Percentiles rank a stretch among this genome's conserved stretches.
These are phyloP conservation scores for Cercospora janseana DNA, from an alignment of 2,329 filamentous ascomycete species.

Conservation along the genomic window DNA sequence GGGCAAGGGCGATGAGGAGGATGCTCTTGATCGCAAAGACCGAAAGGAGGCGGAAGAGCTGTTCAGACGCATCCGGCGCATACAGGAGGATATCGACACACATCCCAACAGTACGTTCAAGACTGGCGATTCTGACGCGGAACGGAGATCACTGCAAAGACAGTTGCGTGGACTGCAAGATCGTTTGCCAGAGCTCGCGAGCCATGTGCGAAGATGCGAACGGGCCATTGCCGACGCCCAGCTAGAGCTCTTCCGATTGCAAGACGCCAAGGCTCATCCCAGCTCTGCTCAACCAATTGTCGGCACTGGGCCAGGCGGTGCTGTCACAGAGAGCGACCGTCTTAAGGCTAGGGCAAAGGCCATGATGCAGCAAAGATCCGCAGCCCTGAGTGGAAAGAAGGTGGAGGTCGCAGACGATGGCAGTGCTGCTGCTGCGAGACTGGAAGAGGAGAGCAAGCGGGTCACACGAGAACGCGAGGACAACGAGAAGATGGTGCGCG, in stretches of 20 bases:
- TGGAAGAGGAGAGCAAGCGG: slow-evolving; percentile 84
- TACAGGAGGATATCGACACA: slow-evolving; percentile 91
- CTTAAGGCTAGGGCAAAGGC: slow-evolving; percentile 93
- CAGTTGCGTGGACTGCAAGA: slow-evolving; percentile 88
- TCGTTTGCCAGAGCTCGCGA: slow-evolving; percentile 86
- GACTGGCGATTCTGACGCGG: slow-evolving; percentile 79
- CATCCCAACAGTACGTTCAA: slow-evolving; percentile 75
- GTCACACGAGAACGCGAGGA: slow-evolving; percentile 83
- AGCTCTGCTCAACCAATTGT: slow-evolving; percentile 76
- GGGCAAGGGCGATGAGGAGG: slow-evolving; percentile 83
- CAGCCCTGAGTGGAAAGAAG: slow-evolving; percentile 80
- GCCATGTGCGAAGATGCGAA: slow-evolving; percentile 85
- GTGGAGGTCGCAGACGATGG: slow-evolving; percentile 67
- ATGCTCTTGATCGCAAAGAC: slow-evolving; percentile 84
- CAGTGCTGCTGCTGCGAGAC: slow-evolving; percentile 72
- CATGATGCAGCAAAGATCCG: slow-evolving; percentile 97
- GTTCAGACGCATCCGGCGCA: slow-evolving; percentile 83
- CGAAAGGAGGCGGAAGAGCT: slow-evolving; percentile 89
- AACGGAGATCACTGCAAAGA: slow-evolving; percentile 79
- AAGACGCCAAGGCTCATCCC: slow-evolving; percentile 88
- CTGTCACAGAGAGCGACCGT: slow-evolving; percentile 87
- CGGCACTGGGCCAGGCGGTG: slow-evolving; percentile 86
- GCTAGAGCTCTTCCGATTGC: slow-evolving; percentile 88
- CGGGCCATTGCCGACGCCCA: slow-evolving; percentile 88
- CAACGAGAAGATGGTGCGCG: slow-evolving; percentile 93